Base-by-base conservation (phyloP, 345 rosid genomes). In the Bruguiera sexangula region DNA sequence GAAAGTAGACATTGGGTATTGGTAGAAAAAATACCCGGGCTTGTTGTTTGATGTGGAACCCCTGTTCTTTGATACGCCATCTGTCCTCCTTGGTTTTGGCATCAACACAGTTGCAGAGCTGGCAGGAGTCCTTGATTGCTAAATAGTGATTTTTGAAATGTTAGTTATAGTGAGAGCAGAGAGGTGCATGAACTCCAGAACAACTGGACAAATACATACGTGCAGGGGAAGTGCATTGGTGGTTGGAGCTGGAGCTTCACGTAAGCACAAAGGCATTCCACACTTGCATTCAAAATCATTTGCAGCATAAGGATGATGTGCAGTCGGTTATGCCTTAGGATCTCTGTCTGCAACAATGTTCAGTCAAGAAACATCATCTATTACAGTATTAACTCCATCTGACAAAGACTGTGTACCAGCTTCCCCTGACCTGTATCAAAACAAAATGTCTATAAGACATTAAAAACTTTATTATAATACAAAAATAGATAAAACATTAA, bases 201-300 rank as follows among this genome's bases (percentile, higher is more conserved):
- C 30, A 22, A 21, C 15, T 55, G 8, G 5, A 21, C 27, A 55
- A 26, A 9, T 55, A 21, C 56, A 55, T 77, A 89, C 91, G 80
- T 71, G 85, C 61, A 72, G 67, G 31, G 81, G 74, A 61, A 26
- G 69, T 13, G 74, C 65, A 37, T 75, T 82, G 6, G 68, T 70
- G 0, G 83, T 66, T 63, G 86, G 67, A 16, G 82, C 78, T 67
- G 89, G 84, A 74, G 94, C 85, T 70, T 85, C 88, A 72, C 97
- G 86, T 58, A 89, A 91, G 76, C 99, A 95, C 22, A 95, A 78
- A 74, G 99, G 99, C 99, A 95, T 90, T 36, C 97, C 99, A 69
- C 96, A 95, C 71, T 88, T 92, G 85, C 97, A 95, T 51, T 90
- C 89, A 48, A 75, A 34, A 60, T 65, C 82, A 55, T 76, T 67